Evolutionary conservation across 768 basidiomycete species (phyloP).

Genomic region (Leccinum uliginosum): DNA sequence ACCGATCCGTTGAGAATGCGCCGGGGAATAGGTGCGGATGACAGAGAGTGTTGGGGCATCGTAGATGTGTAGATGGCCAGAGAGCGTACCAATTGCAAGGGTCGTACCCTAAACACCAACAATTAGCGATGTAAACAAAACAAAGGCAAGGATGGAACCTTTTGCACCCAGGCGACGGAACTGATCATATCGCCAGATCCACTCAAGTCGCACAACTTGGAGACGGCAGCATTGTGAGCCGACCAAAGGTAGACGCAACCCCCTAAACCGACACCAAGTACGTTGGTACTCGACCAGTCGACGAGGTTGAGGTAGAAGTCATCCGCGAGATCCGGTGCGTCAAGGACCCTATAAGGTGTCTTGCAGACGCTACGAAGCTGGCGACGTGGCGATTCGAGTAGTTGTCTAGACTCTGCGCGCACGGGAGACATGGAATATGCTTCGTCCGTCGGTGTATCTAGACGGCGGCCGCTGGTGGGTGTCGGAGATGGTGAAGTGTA

Average conservation of each 20-base stretch:
- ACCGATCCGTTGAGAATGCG: constrained; percentile 87
- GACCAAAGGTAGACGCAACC: constrained; percentile 96
- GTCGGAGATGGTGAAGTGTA: constrained; percentile 60
- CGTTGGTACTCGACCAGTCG: constrained; percentile 94
- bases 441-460: constrained; percentile 84
- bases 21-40: constrained; percentile 77
- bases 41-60: constrained; percentile 76
- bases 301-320: constrained; percentile 99
- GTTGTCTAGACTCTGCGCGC: constrained; percentile 70
- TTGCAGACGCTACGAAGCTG: constrained; percentile 82
- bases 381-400: constrained; percentile 82
- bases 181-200: constrained; percentile 69
- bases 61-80: constrained; percentile 88
- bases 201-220: constrained; percentile 81
- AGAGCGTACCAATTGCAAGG: constrained; percentile 90
- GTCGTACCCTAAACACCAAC: constrained; percentile 57
- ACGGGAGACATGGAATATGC: constrained; percentile 91
- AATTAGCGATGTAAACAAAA: not conserved
- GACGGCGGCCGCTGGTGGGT: constrained; percentile 43
- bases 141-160: constrained; percentile 28
- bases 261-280: constrained; percentile 89
- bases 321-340: constrained; percentile 95
- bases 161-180: constrained; percentile 91
- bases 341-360: constrained; percentile 94
- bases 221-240: constrained; percentile 88